phyloP scores from a whole-genome alignment of 345 rosid species.

The Turritis glabra region DNA sequence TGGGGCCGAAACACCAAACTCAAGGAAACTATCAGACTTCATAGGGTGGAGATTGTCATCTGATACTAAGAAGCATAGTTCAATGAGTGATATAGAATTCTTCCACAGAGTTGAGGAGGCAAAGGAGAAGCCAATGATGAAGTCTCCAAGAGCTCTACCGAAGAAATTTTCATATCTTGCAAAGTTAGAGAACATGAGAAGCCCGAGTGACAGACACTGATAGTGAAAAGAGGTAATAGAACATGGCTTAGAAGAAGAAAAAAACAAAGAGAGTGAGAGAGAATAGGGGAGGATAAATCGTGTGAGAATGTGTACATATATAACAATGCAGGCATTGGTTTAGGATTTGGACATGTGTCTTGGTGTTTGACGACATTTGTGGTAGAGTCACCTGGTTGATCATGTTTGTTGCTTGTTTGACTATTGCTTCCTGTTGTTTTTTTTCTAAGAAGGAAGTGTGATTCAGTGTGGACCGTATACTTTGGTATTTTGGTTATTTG shows the following conservation, averaged over 20 bases:
- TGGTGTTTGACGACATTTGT: slow-evolving; percentile 31
- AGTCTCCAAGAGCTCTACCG: slow-evolving; percentile 39
- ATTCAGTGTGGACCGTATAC: slow-evolving; percentile 17
- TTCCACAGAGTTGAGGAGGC: slow-evolving; percentile 41
- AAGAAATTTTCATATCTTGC: slow-evolving; percentile 68
- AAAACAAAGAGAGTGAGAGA: not conserved
- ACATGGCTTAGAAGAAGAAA: slow-evolving; percentile 1
- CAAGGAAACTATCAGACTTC: slow-evolving; percentile 72
- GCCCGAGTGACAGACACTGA: slow-evolving; percentile 63
- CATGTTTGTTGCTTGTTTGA: slow-evolving; percentile 33
- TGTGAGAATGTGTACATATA: slow-evolving; percentile 33
- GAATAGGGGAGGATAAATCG: not conserved
- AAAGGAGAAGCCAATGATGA: slow-evolving; percentile 43
- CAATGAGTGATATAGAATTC: slow-evolving; percentile 39
- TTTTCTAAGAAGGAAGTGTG: slow-evolving; percentile 27
- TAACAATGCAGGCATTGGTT: slow-evolving; percentile 27
- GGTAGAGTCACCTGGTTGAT: slow-evolving; percentile 24
- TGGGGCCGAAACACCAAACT: slow-evolving; percentile 48
- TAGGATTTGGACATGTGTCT: slow-evolving; percentile 33
- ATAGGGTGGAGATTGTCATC: slow-evolving; percentile 69
- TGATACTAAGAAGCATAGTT: slow-evolving; percentile 39
- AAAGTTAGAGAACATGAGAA: slow-evolving; percentile 72
- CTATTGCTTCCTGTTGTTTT: slow-evolving; percentile 28
- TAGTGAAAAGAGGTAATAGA: slow-evolving; percentile 17
- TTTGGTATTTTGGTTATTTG: slow-evolving; percentile 13